Base-by-base conservation (phyloP, 2,329 filamentous ascomycete species). In the Sporothrix globosa region DNA sequence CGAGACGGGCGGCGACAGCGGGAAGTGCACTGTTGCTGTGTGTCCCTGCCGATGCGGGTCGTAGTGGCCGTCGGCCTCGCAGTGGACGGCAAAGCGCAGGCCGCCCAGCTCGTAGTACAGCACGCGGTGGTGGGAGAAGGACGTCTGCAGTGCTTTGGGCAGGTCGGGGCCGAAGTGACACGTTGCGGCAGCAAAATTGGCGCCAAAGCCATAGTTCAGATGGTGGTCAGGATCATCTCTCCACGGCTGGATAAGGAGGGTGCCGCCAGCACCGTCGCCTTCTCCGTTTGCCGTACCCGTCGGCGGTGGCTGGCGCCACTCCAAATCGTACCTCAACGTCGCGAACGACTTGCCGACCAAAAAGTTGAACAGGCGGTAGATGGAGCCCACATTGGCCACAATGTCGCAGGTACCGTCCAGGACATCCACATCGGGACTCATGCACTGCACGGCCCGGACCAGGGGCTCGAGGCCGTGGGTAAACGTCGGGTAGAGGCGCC, bases 91-190 rank as follows among this genome's bases (percentile, higher is more conserved):
- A 14, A 66, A 69, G 13, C 69, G 71, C 52, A 76, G 52, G 1
- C 69, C 73, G 13, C 70, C 74, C 27, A 76, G 72, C 11, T 63
- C 46, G 63, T 76, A 76, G 21, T 72, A 48, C 13, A 74, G 67
- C 3, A 76, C 75, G 4, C 74, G 73, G 61, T 76, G 75, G 63
- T 76, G 75, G 39, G 73, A 75, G 7, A 53, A 52, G 3, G 70
- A 68, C 27, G 46, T 70, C 72, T 73, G 21, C 13, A 74, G 30
- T 0, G 63, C 54, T 10, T 58, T 53, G 4, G 73, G 67, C 21
- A 52, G 70, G 13, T 72, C 71, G 1, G 44, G n/a, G 4, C 53
- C 46, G 39, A 74, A 74, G 11, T 56, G 71, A 46, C 75, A 76
- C 0, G 75, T 76, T n/a, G 44, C 65, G 6, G 41, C 44, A 50